Evolutionary conservation across 306 rosid species (phyloP).

Genomic region (Cucumis cinereus): DNA sequence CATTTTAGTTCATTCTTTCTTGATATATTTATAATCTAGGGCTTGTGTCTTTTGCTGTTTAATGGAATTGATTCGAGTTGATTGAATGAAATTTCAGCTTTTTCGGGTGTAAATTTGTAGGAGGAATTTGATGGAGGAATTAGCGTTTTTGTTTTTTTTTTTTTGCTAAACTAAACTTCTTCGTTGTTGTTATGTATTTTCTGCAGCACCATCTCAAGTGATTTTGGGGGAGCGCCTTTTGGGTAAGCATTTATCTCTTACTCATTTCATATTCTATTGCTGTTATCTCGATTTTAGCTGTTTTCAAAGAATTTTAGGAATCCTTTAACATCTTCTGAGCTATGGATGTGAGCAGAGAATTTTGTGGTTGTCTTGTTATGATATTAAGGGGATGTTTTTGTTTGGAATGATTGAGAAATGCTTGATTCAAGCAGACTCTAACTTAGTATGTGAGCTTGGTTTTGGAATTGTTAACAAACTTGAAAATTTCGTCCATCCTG

Average conservation of each 20-base stretch:
- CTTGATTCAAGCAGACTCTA: not conserved
- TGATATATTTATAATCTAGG: not conserved
- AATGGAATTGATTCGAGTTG: not conserved
- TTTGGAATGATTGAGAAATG: not conserved
- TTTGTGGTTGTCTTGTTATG: not conserved
- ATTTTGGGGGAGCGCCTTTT: conserved; percentile 83
- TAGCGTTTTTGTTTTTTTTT: not conserved
- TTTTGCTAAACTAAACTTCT: not conserved
- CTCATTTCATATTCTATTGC: not conserved
- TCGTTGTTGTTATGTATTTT: not conserved
- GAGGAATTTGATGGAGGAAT: not conserved
- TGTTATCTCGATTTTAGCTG: not conserved
- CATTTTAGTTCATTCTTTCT: not conserved
- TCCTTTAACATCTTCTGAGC: not conserved
- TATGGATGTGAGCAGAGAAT: not conserved
- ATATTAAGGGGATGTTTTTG: not conserved
- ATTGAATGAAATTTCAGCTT: not conserved
- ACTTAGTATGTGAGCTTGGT: not conserved
- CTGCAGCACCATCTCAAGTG: conserved; percentile 75
- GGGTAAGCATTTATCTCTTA: conserved; percentile 38
- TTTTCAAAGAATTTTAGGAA: not conserved
- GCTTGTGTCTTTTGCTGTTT: not conserved
- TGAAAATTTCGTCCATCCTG: not conserved
- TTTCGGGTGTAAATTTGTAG: not conserved
- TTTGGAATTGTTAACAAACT: not conserved